Conservation (phyloP, 2,329 filamentous ascomycete species). For the Cladophialophora psammophila region DNA sequence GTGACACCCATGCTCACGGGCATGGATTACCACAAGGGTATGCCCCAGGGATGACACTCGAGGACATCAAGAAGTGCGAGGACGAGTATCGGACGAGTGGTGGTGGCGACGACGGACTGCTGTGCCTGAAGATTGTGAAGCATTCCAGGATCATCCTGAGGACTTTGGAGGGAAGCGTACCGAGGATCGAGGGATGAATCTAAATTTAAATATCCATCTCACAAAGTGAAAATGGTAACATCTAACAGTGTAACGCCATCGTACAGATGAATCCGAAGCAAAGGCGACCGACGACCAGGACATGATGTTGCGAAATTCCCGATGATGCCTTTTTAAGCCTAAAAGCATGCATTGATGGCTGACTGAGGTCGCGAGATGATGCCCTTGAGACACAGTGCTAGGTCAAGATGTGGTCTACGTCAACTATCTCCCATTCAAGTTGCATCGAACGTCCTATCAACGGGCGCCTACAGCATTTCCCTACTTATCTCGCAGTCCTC, state of each 20-base stretch:
- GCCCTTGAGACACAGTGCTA: too few relatives aligned
- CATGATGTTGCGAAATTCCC: not conserved
- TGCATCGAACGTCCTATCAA: too few relatives aligned
- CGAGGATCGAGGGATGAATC: slow-evolving; percentile 20
- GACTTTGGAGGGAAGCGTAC: slow-evolving; percentile 34
- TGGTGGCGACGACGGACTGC: slow-evolving; percentile 33
- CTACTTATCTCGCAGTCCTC: not conserved
- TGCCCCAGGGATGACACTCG: slow-evolving; percentile 32
- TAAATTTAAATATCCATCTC: not conserved
- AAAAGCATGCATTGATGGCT: not conserved
- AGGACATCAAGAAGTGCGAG: slow-evolving; percentile 29
- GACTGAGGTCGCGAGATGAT: too few relatives aligned
- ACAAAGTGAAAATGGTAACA: not conserved
- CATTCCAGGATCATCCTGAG: slow-evolving; percentile 40
- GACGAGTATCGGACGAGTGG: slow-evolving; percentile 15
- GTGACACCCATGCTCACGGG: not conserved
- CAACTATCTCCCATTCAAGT: too few relatives aligned
- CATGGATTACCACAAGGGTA: slow-evolving; percentile 29
- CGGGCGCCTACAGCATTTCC: too few relatives aligned
- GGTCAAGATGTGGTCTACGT: too few relatives aligned
- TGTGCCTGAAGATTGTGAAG: slow-evolving; percentile 42
- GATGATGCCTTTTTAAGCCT: not conserved
- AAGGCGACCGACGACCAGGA: not conserved
- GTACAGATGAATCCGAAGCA: not conserved
- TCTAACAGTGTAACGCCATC: not conserved